phyloP scores from a whole-genome alignment of 2,329 filamentous ascomycete species.

The Xylaria sp. region DNA sequence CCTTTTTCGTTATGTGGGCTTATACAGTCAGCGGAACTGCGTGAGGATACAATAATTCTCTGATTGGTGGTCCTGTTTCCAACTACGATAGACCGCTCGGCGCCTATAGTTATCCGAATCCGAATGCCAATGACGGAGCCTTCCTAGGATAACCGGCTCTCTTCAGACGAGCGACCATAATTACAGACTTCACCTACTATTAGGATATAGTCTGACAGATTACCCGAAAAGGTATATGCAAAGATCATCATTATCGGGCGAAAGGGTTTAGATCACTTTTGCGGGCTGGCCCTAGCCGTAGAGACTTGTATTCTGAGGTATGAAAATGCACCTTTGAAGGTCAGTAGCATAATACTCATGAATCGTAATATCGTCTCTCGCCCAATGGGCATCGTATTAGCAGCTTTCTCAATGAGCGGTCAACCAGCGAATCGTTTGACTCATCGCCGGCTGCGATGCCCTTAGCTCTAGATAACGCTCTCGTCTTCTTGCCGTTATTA shows the following conservation, averaged over 20 bases:
- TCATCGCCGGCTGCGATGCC: neutral
- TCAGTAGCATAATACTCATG: neutral
- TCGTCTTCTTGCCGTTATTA: neutral
- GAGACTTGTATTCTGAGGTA: too few relatives aligned
- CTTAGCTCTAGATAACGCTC: neutral
- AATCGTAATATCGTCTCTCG: neutral
- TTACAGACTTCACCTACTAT: neutral
- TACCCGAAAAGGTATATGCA: neutral
- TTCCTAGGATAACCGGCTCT: neutral
- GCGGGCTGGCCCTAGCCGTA: too few relatives aligned
- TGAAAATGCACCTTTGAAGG: neutral
- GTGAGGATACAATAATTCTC: neutral
- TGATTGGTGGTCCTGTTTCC: neutral
- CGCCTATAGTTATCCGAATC: neutral
- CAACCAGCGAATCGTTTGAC: neutral
- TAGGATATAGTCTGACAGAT: neutral
- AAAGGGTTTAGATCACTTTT: neutral
- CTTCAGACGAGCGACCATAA: neutral
- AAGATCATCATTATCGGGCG: neutral
- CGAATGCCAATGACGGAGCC: neutral
- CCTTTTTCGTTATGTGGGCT: neutral
- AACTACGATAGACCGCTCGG: neutral
- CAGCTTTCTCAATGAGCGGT: neutral
- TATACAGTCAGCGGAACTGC: neutral
- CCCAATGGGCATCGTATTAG: neutral